These are phyloP conservation scores for Yamadazyma triangularis DNA, from an alignment of 1,139 yeast genomes.

Conservation along the genomic window DNA sequence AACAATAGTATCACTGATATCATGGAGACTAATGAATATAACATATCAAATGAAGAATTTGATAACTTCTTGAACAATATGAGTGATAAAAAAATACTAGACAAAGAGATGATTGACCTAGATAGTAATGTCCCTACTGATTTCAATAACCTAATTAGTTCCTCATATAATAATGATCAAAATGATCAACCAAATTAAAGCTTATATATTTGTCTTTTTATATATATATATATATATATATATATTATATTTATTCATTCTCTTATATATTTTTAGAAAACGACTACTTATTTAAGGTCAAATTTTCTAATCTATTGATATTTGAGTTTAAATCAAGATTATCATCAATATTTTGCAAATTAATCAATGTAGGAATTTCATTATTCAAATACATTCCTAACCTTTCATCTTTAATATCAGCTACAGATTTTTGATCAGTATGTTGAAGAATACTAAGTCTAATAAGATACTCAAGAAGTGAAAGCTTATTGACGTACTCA, in stretches of 20 bases:
- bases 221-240: no score
- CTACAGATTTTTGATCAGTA: conserved; percentile 52
- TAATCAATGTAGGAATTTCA: conserved; percentile 31
- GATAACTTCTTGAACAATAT: conserved; percentile 1
- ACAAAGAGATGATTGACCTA: conserved; percentile 10
- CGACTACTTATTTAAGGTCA: conserved; percentile 14
- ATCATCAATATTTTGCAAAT: conserved; percentile 13
- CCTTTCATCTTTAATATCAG: conserved; percentile 63
- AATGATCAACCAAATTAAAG: no score
- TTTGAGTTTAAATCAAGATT: conserved; percentile 31
- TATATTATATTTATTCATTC: no score
- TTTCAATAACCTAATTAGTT: no score
- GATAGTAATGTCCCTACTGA: background rate
- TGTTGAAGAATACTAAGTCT: conserved; percentile 61
- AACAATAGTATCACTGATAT: conserved; percentile 8
- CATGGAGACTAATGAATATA: conserved; percentile 11
- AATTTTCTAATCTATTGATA: conserved; percentile 28
- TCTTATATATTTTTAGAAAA: no score
- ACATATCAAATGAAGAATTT: conserved; percentile 9
- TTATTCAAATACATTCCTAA: conserved; percentile 60
- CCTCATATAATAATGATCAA: background rate
- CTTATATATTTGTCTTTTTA: no score
- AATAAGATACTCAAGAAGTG: conserved; percentile 62
- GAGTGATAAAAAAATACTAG: conserved; percentile 11
- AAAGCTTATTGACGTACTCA: conserved; percentile 22